Base-by-base conservation (phyloP, 345 rosid species). In the Kernera saxatilis region DNA sequence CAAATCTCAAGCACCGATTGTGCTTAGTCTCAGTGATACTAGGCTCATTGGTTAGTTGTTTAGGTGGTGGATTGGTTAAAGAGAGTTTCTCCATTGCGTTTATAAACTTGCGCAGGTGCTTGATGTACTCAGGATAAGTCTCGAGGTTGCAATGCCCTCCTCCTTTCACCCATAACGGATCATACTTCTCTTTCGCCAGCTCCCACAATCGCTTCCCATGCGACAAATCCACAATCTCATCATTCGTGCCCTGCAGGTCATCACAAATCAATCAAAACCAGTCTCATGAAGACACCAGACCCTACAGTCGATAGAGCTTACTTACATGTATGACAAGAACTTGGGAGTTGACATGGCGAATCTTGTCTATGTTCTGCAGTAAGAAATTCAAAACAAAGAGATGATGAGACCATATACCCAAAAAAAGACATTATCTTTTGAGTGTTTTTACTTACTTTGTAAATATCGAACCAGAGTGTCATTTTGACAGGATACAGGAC, bases 131-230 rank as follows among this genome's bases (percentile, higher is more conserved):
- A 0, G 99, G 99, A 36, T 83, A 89, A 5, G 93, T 89, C 84
- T 94, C 99, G 1, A 94, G 90, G 83, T 91, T 89, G 83, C 99
- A 91, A 67, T 94, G 99, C 21, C 98, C 96, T 5, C 98, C 99
- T n/a, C 98, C 97, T 71, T 89, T 89, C 50, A 94, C 88, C 99
- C 99, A 91, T 61, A 94, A 76, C 1, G 99, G 99, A 10, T 91
- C 97, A 26, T 88, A 91, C 67, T 91, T 91, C 68, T 94, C 96
- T 72, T 87, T 94, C 0, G 97, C 71, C 18, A 94, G 87, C 62
- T 94, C 99, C 99, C 99, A 94, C 32, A 94, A 76, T 18, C 96
- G 79, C 73, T 88, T 91, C 70, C 99, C 99, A 1, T 91, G 99
- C 0, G 95, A 89, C 70, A 79, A 85, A 80, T 89, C 93, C 5